Evolutionary conservation across 768 basidiomycete species (phyloP), one percentile per base, ranked within the genome.

Genomic region (Termitomyces sp.): DNA sequence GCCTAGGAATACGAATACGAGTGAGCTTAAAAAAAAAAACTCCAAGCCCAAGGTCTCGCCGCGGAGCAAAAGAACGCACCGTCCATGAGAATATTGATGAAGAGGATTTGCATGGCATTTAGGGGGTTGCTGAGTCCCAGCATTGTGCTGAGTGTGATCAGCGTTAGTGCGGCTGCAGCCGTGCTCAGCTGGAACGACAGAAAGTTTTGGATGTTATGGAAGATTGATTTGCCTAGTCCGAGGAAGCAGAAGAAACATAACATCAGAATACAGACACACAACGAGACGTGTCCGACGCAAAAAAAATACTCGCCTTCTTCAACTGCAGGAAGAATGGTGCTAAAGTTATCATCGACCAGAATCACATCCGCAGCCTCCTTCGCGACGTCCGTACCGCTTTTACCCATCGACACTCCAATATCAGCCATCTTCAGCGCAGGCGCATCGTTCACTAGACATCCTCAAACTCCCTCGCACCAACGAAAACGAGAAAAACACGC

Each of bases 161-260:
- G 78, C n/a, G 91, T 87, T 62, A 98, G 76, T 3, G 95, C 95
- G 21, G 96, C 94, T 3, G 93, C 92, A n/a, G 96, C 96, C 2
- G 96, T 98, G 64, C 93, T 95, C 17, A 98, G 83, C 71, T 98
- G 95, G 82, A 98, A 98, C 41, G 91, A 84, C 55, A 98, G 75
- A 80, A 98, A 98, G 71, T 97, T 97, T 70, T 98, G 96, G 66
- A 98, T 96, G 66, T 98, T 98, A 74, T 98, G 93, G 72, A 98
- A 98, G 65, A 98, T 98, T 3, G 93, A 92, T 88, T 97, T 94
- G 57, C 92, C 91, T 89, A n/a, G 59, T 3, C 48, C 58, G 57
- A 62, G 57, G 59, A n/a, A 54, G 47, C 49, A 29, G 34, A 35
- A 23, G 46, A 46, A 47, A 10, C 38, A 53, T 45, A 47, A 10